Evolutionary conservation across 2,329 filamentous ascomycete species (phyloP).

Genomic region (Dendrostoma leiphaemia): DNA sequence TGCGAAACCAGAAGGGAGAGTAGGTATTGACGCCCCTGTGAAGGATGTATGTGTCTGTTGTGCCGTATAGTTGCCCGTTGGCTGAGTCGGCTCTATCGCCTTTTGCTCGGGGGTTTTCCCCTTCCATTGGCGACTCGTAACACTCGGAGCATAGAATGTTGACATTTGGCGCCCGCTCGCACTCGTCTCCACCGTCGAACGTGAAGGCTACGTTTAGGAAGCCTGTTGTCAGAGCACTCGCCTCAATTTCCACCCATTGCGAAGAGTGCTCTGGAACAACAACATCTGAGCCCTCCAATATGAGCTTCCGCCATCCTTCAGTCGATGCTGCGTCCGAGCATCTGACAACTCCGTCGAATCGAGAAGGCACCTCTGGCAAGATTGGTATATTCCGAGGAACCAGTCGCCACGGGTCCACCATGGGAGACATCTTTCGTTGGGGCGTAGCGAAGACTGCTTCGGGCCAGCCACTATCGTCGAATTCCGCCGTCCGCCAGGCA

Average conservation of each 20-base stretch:
- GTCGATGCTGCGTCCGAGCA: background rate
- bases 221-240: constrained; percentile 2
- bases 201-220: background rate
- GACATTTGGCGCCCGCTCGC: constrained; percentile 18
- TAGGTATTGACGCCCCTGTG: constrained; percentile 12
- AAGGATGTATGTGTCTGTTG: constrained; percentile 6
- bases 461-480: constrained; percentile 18
- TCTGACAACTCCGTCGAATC: constrained; percentile 8
- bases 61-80: constrained; percentile 15
- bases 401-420: constrained; percentile 15
- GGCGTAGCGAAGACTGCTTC: constrained; percentile 6
- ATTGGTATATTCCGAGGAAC: constrained; percentile 15
- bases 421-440: constrained; percentile 18
- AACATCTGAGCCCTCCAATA: constrained; percentile 10
- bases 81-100: constrained; percentile 13
- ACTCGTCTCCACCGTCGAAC: background rate
- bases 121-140: constrained; percentile 27
- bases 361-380: constrained; percentile 5
- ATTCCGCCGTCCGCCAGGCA: constrained; percentile 19
- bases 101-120: constrained; percentile 14
- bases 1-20: constrained; percentile 20
- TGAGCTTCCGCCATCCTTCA: background rate
- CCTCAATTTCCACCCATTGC: constrained; percentile 18
- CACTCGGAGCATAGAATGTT: constrained; percentile 31
- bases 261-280: constrained; percentile 16